A percentile compares a stretch with the other conserved stretches of the same genome.
Conservation (phyloP, 495 filamentous ascomycete species). For the Penicillium pulvis region DNA sequence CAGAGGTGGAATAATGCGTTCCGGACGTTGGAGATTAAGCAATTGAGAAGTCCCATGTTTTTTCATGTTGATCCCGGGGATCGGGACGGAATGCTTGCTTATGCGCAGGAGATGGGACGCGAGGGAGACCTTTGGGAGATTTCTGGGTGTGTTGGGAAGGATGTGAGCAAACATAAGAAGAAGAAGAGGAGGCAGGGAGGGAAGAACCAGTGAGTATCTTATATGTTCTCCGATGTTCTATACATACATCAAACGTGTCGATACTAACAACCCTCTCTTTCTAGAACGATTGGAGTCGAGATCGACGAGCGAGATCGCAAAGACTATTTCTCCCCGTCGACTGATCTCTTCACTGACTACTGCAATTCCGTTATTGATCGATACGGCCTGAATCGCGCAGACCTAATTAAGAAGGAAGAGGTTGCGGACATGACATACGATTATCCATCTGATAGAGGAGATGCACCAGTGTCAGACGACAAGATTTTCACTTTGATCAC, state of each 20-base stretch:
- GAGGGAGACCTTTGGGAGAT: conserved; percentile 59
- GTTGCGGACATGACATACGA: conserved; percentile 56
- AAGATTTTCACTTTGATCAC: conserved; percentile 58
- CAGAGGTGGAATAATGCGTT: conserved; percentile 59
- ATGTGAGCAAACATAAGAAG: conserved; percentile 63
- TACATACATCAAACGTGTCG: no score
- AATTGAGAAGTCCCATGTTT: conserved; percentile 68
- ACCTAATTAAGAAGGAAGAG: conserved; percentile 47
- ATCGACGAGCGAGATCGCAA: conserved; percentile 67
- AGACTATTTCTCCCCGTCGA: conserved; percentile 64
- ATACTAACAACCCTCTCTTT: not conserved
- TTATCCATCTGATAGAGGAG: conserved; percentile 21
- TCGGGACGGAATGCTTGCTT: conserved; percentile 63
- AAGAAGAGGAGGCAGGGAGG: conserved; percentile 53
- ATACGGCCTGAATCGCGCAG: conserved; percentile 51
- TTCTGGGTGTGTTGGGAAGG: conserved; percentile 61
- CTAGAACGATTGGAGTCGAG: conserved; percentile 36
- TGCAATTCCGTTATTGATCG: conserved; percentile 54
- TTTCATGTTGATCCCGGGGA: conserved; percentile 67
- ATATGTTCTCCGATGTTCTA: no score
- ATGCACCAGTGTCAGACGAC: conserved; percentile 15
- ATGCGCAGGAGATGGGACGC: conserved; percentile 52
- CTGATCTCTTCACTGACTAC: conserved; percentile 57
- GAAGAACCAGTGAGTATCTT: conserved; percentile 32
- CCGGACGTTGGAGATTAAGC: conserved; percentile 55